These are phyloP conservation scores for Umbelopsis ramanniana DNA, from an alignment of 192 early-diverging fungal species.

Conservation along the genomic window DNA sequence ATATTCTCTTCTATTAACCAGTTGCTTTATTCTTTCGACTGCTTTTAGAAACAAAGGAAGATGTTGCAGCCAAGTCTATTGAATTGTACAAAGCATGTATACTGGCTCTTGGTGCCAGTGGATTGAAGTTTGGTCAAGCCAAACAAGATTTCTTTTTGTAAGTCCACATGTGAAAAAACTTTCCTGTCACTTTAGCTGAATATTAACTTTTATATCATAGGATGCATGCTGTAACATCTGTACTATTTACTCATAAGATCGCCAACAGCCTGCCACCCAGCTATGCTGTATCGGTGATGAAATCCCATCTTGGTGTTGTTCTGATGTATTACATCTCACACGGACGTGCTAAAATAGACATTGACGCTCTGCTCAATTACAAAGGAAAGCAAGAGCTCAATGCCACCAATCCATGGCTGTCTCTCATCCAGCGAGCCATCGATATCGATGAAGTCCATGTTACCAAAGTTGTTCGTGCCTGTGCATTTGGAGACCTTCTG, in stretches of 20 bases:
- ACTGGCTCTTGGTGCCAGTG: slow-evolving; percentile 42
- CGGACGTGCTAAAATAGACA: slow-evolving; percentile 48
- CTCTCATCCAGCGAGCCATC: slow-evolving; percentile 48
- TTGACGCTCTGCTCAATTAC: slow-evolving; percentile 36
- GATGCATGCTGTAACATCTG: slow-evolving; percentile 60
- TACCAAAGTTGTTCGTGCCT: slow-evolving; percentile 54
- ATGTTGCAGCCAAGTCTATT: slow-evolving; percentile 41
- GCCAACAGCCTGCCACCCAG: slow-evolving; percentile 41
- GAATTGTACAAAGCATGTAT: slow-evolving; percentile 46
- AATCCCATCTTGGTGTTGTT: slow-evolving; percentile 35
- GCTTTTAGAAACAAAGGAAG: slow-evolving; percentile 25
- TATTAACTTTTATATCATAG: neutral
- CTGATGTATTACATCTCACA: slow-evolving; percentile 44
- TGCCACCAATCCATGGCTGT: slow-evolving; percentile 51
- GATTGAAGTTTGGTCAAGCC: slow-evolving; percentile 41
- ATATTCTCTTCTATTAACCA: neutral
- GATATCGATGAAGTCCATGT: slow-evolving; percentile 57
- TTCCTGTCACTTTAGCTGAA: too few species aligned
- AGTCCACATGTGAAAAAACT: slow-evolving; percentile 12
- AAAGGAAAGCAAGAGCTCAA: slow-evolving; percentile 7
- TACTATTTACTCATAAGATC: slow-evolving; percentile 52
- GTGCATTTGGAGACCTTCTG: slow-evolving; percentile 55
- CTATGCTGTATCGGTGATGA: slow-evolving; percentile 48
- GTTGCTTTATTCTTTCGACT: neutral
- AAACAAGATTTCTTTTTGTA: slow-evolving; percentile 52